Base-by-base conservation (phyloP, 2,329 filamentous ascomycete genomes). In the Nothophaeocryptopus gaeumannii region DNA sequence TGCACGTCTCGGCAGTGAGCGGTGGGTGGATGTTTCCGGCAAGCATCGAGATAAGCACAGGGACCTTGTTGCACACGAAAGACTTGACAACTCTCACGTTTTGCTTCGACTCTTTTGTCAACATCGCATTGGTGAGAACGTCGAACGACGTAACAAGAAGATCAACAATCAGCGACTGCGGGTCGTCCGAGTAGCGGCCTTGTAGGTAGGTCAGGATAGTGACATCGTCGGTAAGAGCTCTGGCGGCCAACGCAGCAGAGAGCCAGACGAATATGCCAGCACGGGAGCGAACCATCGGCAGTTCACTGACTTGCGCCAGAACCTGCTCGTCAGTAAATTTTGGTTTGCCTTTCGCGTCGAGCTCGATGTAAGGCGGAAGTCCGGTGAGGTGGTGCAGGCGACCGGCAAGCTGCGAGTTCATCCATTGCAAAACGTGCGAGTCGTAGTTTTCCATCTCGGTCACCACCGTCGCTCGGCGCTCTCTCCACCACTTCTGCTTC, bases 101-200 rank as follows among this genome's bases (percentile, higher is more conserved):
- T 45, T 81, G 75, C 13, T 70, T 67, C 8, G 79, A 73, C 61
- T 85, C 81, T 39, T 76, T 80, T 33, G 87, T 82, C 59, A 93
- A 88, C 55, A 92, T 87, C 5, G 87, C 86, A 63, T 95, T 95
- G 32, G 90, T 88, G 12, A 99, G 76, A 5, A 95, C 80, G 61
- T 97, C 91, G 63, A 99, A 97, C 0, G 90, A 85, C 1, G 90
- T 89, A 8, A 92, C 80, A 36, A 97, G 86, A 2, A 97, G 76
- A 61, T 96, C 90, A 46, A 89, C 82, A 0, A 88, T 83, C 38
- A 89, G 83, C 10, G 81, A 79, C 67, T 92, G 86, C 36, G 87
- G 78, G 61, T 96, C 87, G 34, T 86, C 86, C 80, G 87, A 85
- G 64, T 96, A 96, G 66, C 91, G 81, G 58, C 91, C 89, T 61